Base-by-base conservation (phyloP, 306 rosid genomes). In the Pterocarpus santalinus region DNA sequence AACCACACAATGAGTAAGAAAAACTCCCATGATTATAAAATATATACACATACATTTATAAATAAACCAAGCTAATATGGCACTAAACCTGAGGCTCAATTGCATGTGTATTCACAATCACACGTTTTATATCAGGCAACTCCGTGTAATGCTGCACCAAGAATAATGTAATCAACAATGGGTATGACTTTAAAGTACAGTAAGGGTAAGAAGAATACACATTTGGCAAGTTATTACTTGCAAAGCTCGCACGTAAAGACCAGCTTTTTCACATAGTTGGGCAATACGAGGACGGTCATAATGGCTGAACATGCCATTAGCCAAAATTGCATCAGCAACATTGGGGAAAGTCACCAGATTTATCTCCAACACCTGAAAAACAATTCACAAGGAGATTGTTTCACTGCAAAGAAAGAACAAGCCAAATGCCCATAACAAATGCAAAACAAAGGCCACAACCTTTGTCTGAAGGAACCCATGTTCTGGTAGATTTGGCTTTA, bases 221-320 rank as follows among this genome's bases (percentile, higher is more conserved):
- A 72, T 71, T 61, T n/a, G 35, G 80, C 53, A 83, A 73, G 84
- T 28, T 74, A 82, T 84, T 89, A 94, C 99, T 84, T 96, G 99
- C 86, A 96, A 84, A 68, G 99, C 99, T 84, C 99, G 90, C 63
- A 96, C 90, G 38, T 90, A 96, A 71, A 96, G 98, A 65, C 98
- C 99, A 52, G 97, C 99, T 67, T 96, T 96, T 87, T 96, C 99
- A 82, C 98, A 92, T 72, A 96, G 98, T 82, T 96, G 99, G 68
- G 97, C 99, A 84, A 96, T 71, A 58, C 98, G 97, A 82, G 99
- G 99, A 75, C 98, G 94, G 60, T 96, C 99, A 82, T 96, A 96
- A 83, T 96, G 98, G 88, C 97, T 92, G 89, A 96, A 96, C 99
- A 96, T 96, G 85, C 99, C 99, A 87, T 96, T 96, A 60, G 98